These are phyloP conservation scores for Magnolia kwangsiensis DNA, from an alignment of 164 flowering plant genomes.

Conservation along the genomic window DNA sequence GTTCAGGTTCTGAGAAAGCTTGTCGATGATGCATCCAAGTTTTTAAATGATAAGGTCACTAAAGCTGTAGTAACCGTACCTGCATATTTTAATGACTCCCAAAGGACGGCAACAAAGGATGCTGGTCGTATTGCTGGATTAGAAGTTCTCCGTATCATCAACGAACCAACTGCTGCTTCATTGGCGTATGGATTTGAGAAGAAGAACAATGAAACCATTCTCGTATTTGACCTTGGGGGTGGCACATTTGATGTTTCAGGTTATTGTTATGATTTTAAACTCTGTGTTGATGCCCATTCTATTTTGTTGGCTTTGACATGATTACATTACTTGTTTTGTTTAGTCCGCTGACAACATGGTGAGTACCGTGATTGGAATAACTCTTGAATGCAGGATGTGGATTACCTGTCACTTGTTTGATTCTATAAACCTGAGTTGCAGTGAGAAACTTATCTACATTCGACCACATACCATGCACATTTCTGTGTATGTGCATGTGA, in stretches of 20 bases:
- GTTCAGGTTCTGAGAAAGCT: conserved; percentile 85
- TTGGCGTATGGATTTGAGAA: conserved; percentile 95
- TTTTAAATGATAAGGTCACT: conserved; percentile 81
- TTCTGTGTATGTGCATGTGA: background rate
- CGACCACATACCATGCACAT: too few species aligned
- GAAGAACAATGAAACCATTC: conserved; percentile 91
- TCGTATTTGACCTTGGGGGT: conserved; percentile 96
- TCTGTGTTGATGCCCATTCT: background rate
- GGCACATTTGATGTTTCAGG: conserved; percentile 98
- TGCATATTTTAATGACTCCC: conserved; percentile 94
- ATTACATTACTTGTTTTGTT: background rate
- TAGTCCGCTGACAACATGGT: background rate
- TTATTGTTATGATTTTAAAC: conserved; percentile 7
- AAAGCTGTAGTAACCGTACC: conserved; percentile 98
- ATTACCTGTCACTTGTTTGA: background rate
- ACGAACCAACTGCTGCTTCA: conserved; percentile 97
- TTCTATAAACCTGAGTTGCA: background rate
- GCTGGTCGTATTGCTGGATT: conserved; percentile 96
- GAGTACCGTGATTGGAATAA: background rate
- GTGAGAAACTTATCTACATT: background rate
- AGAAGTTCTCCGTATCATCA: conserved; percentile 86
- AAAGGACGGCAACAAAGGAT: conserved; percentile 96
- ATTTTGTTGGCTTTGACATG: background rate
- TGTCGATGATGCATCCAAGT: conserved; percentile 94
- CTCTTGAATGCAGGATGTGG: background rate